A percentile compares a stretch with the other conserved stretches of the same genome.
phyloP scores from a whole-genome alignment of 805 yeast species.

The Hermanozyma aechmeae region DNA sequence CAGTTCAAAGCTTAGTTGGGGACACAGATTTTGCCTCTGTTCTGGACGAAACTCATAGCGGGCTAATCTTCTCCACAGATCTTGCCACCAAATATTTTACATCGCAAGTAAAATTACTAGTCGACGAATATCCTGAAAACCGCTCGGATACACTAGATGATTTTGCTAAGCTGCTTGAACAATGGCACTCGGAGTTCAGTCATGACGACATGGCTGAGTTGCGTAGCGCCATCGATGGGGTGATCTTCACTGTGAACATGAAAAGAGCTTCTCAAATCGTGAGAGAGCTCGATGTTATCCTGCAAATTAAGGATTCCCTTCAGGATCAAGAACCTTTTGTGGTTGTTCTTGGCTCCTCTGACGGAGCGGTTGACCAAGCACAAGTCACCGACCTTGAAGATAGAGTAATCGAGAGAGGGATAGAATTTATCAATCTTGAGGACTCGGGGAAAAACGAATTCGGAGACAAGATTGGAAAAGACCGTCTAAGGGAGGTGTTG shows the following conservation, averaged over 20 bases:
- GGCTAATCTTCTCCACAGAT: slow-evolving; percentile 16
- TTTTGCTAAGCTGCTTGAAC: slow-evolving; percentile 12
- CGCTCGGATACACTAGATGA: slow-evolving; percentile 3
- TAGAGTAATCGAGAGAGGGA: slow-evolving; percentile 23
- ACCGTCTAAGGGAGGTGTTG: slow-evolving; percentile 35
- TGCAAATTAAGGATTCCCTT: slow-evolving; percentile 3
- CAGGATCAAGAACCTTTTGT: slow-evolving; percentile 20
- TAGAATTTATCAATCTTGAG: slow-evolving; percentile 31
- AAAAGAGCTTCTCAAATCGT: slow-evolving; percentile 13
- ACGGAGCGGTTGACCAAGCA: slow-evolving; percentile 4
- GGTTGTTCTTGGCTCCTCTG: slow-evolving; percentile 21
- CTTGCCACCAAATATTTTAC: slow-evolving; percentile 25
- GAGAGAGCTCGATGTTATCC: slow-evolving; percentile 6
- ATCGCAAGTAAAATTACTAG: slow-evolving; percentile 18
- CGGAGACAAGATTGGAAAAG: slow-evolving; percentile 33
- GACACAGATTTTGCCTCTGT: slow-evolving; percentile 6
- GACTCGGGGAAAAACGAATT: slow-evolving; percentile 30
- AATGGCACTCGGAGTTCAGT: slow-evolving; percentile 33
- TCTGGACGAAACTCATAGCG: slow-evolving; percentile 21
- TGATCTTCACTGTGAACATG: slow-evolving; percentile 31
- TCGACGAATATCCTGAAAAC: slow-evolving; percentile 28
- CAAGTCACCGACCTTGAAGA: slow-evolving; percentile 28
- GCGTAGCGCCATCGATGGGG: slow-evolving; percentile 37
- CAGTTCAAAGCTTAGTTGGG: slow-evolving; percentile 8
- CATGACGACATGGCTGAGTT: slow-evolving; percentile 30